A percentile compares a stretch with the other conserved stretches of the same genome.
phyloP scores from a whole-genome alignment of 1,139 yeast genomes.

The Diutina pseudorugosa region DNA sequence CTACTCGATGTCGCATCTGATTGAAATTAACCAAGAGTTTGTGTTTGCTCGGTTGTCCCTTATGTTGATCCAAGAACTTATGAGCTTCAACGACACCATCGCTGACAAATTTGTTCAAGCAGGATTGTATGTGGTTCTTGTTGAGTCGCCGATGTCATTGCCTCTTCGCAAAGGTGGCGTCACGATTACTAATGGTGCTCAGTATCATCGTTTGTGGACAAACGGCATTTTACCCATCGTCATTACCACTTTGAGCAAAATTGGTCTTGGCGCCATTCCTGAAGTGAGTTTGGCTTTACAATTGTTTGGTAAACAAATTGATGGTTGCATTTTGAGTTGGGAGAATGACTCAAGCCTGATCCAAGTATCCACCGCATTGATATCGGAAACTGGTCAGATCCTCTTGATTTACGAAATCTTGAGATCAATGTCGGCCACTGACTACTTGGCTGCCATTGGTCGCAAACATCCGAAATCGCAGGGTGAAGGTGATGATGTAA shows the following conservation, averaged over 20 bases:
- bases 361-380: constrained; percentile 48
- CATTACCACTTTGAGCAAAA: constrained; percentile 41
- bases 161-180: constrained; percentile 57
- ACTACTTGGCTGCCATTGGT: constrained; percentile 16
- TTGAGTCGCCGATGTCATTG: constrained; percentile 64
- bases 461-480: neutral
- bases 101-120: constrained; percentile 54
- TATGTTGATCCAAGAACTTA: constrained; percentile 57
- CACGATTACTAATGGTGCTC: constrained; percentile 33
- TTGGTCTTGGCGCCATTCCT: constrained; percentile 47
- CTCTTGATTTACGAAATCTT: constrained; percentile 53
- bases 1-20: constrained; percentile 55
- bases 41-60: constrained; percentile 65
- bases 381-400: constrained; percentile 75
- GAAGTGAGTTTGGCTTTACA: constrained; percentile 56
- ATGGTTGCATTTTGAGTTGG: constrained; percentile 60
- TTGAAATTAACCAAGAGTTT: constrained; percentile 50
- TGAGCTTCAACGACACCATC: constrained; percentile 40
- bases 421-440: constrained; percentile 33
- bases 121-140: constrained; percentile 59
- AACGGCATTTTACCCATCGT: constrained; percentile 68
- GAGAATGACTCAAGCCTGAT: constrained; percentile 40
- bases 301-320: constrained; percentile 56
- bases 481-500: constrained; percentile 5
- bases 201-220: constrained; percentile 67